Conservation (phyloP, 768 basidiomycete species). For the Ramaria sp. region DNA sequence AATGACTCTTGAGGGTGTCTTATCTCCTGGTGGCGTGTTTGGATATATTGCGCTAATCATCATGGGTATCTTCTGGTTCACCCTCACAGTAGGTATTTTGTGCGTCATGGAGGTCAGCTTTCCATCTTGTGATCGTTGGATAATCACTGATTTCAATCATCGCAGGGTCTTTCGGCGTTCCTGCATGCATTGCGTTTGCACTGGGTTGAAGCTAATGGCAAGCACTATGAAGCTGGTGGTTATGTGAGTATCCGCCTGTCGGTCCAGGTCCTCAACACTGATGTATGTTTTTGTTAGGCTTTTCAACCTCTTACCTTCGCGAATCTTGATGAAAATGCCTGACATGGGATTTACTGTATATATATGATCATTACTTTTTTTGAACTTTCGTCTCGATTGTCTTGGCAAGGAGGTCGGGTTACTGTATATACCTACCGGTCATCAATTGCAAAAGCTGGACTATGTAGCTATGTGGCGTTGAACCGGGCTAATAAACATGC, state of each 20-base stretch:
- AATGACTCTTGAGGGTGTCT: conserved; percentile 65
- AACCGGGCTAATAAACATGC: background rate
- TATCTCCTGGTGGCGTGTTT: conserved; percentile 55
- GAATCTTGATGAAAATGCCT: conserved; percentile 13
- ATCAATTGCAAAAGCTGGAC: background rate
- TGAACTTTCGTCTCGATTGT: too few relatives aligned
- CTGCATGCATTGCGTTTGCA: conserved; percentile 92
- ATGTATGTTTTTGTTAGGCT: conserved; percentile 12
- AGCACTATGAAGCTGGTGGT: conserved; percentile 86
- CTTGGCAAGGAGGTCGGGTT: background rate
- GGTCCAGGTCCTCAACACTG: conserved; percentile 6
- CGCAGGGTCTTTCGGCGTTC: conserved; percentile 87
- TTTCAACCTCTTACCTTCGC: conserved; percentile 26
- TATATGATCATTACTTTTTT: background rate
- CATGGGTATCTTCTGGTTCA: conserved; percentile 66
- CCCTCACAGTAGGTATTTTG: conserved; percentile 61
- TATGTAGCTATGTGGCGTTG: background rate
- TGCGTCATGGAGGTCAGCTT: conserved; percentile 89
- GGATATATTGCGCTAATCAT: conserved; percentile 38
- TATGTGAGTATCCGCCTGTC: conserved; percentile 48
- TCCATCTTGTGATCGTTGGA: conserved; percentile 11
- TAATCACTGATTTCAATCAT: background rate
- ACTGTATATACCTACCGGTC: background rate
- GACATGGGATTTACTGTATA: background rate
- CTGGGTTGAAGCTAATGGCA: conserved; percentile 98